Base-by-base conservation (phyloP, 352 stramenopile genomes). In the Globisporangium irregulare region DNA sequence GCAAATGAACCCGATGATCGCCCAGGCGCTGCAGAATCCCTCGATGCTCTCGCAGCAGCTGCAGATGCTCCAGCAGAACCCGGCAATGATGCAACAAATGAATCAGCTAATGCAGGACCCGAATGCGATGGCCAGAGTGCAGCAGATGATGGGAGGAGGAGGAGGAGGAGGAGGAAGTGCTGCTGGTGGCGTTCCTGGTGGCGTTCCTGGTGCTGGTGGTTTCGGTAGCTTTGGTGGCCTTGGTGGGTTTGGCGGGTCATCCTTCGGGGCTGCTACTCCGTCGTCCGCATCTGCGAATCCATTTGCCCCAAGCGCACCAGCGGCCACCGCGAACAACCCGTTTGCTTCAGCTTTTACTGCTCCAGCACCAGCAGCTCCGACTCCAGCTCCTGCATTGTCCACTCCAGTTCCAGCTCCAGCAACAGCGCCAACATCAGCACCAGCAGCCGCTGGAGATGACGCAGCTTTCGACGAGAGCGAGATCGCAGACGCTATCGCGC, bases 81-180 rank as follows among this genome's bases (percentile, higher is more conserved):
- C 87, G 0, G 76, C 72, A 50, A 93, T 94, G 86, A 86, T 91
- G 78, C 81, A 93, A 56, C 86, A 93, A 69, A 69, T 95, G 24
- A 83, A 73, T 53, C 87, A 94, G 62, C 86, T 94, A 80, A 93
- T 95, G 86, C 79, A 75, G 43, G 79, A 92, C 66, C 86, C 87
- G 27, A 85, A 80, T 58, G 82, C 80, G 34, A 90, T 91, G 77
- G 72, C 80, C 62, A 80, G 75, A 1, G 84, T 92, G 79, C 84
- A 94, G 73, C 82, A 90, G 46, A 84, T 91, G 82, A 81, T 92
- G 62, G 43, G 55, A 34, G 55, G 64, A 7, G 46, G 60, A 5
- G 27, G 27, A 29, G 3, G 27, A 29, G 27, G 27, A 29, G 27
- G 25, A 29, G 25, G 25, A 29, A 3, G 27, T 0, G 0, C 22